Evolutionary conservation across 306 rosid species (phyloP).

Genomic region (Cucumis cinereus): DNA sequence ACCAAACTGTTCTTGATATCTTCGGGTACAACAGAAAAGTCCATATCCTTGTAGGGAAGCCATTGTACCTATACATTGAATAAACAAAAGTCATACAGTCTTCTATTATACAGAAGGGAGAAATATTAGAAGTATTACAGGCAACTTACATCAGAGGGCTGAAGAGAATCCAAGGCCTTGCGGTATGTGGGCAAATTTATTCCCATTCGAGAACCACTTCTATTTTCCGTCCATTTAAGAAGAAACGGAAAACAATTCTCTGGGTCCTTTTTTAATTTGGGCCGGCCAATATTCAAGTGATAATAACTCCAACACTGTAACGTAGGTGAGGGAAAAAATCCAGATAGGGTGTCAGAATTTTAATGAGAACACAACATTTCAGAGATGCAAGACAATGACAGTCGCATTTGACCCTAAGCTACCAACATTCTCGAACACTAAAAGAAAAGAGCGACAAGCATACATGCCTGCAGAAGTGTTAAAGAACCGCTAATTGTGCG

Average conservation of each 20-base stretch:
- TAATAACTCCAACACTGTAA: conserved; percentile 75
- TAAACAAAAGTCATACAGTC: conserved; percentile 7
- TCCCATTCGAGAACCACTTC: conserved; percentile 50
- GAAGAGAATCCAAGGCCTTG: conserved; percentile 72
- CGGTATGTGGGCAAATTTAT: conserved; percentile 56
- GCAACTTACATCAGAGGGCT: conserved; percentile 49
- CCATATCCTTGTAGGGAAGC: conserved; percentile 65
- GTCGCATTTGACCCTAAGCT: neutral
- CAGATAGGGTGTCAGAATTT: neutral
- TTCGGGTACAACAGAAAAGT: conserved; percentile 42
- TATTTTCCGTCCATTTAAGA: conserved; percentile 75
- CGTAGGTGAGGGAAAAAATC: neutral
- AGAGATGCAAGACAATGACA: neutral
- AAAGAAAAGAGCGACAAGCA: neutral
- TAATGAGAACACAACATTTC: neutral
- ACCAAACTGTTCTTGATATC: conserved; percentile 31
- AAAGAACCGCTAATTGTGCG: conserved; percentile 81
- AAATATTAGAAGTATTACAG: neutral
- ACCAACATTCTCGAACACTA: neutral
- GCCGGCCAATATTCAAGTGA: conserved; percentile 65
- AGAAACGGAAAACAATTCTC: conserved; percentile 52
- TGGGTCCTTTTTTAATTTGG: conserved; percentile 56
- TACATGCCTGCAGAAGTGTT: conserved; percentile 63
- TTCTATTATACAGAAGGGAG: neutral
- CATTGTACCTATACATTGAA: conserved; percentile 48